A percentile compares a stretch with the other conserved stretches of the same genome.
Conservation (phyloP, 352 stramenopile species). For the Phytopythium montanum region DNA sequence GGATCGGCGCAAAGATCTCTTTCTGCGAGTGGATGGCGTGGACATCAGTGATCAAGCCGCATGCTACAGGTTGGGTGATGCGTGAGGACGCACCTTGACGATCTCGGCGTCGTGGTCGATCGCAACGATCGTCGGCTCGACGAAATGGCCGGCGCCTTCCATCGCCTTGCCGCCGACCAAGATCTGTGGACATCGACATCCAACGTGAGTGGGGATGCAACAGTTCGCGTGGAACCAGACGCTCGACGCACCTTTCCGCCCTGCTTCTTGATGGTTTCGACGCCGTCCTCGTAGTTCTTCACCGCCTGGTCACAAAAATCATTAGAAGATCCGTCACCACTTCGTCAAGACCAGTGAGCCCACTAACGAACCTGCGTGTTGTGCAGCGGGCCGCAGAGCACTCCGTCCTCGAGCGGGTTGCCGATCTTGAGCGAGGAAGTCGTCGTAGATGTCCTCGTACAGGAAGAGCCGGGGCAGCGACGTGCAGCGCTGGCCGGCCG, state of each 20-base stretch:
- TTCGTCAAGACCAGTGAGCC: neutral
- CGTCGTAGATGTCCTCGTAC: conserved; percentile 89
- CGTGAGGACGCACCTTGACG: conserved; percentile 37
- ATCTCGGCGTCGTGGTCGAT: conserved; percentile 81
- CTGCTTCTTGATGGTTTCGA: conserved; percentile 83
- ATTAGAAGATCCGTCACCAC: neutral
- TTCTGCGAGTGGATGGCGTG: conserved; percentile 34
- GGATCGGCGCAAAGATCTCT: conserved; percentile 90
- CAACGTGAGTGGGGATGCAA: neutral
- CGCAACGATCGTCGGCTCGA: conserved; percentile 89
- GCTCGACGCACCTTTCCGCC: conserved; percentile 65
- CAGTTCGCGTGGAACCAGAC: neutral
- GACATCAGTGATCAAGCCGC: neutral
- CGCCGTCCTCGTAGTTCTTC: conserved; percentile 80
- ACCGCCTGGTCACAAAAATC: conserved; percentile 69
- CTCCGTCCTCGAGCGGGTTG: conserved; percentile 79
- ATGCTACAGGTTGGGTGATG: neutral
- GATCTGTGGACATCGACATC: conserved; percentile 58
- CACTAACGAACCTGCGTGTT: conserved; percentile 30
- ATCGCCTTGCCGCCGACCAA: conserved; percentile 82
- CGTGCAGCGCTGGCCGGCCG: conserved; percentile 91
- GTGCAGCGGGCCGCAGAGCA: conserved; percentile 79
- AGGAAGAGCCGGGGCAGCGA: conserved; percentile 90
- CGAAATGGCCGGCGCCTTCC: conserved; percentile 83
- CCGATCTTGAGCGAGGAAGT: conserved; percentile 90